These are phyloP conservation scores for Flueggea neowawraea DNA, from an alignment of 441 rosid species.

Conservation along the genomic window DNA sequence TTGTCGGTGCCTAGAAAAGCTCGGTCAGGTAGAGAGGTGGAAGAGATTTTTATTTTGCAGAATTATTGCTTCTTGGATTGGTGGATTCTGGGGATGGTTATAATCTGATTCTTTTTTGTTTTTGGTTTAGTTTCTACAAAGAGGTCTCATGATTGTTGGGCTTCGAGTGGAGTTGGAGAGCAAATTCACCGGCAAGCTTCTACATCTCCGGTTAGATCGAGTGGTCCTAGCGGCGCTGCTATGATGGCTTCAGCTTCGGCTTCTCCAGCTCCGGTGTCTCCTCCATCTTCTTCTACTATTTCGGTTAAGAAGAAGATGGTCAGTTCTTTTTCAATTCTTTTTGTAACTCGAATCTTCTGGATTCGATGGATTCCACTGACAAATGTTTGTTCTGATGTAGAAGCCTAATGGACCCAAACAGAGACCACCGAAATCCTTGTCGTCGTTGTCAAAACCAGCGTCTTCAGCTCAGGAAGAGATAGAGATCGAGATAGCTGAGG, in stretches of 20 bases:
- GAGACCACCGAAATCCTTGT: constrained; percentile 55
- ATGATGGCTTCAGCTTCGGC: constrained; percentile 55
- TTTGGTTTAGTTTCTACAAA: constrained; percentile 64
- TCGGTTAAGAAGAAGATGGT: constrained; percentile 86
- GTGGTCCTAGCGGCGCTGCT: constrained; percentile 46
- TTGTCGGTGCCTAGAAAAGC: constrained; percentile 99
- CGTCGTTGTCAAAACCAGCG: constrained; percentile 45
- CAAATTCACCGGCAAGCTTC: constrained; percentile 77
- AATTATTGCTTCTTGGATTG: background rate
- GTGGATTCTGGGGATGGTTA: too few relatives aligned
- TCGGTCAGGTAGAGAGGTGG: constrained; percentile 99
- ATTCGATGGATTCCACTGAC: constrained; percentile 13
- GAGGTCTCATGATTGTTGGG: constrained; percentile 92
- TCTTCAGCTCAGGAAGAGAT: constrained; percentile 72
- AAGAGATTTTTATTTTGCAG: constrained; percentile 25
- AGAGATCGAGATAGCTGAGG: constrained; percentile 98
- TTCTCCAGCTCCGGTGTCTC: constrained; percentile 69
- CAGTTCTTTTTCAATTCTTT: constrained; percentile 15
- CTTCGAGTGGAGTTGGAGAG: constrained; percentile 59
- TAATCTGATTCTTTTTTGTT: background rate
- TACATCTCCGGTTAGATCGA: constrained; percentile 76
- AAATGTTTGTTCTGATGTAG: constrained; percentile 28
- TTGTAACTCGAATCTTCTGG: background rate
- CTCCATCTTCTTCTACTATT: constrained; percentile 85
- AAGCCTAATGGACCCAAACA: constrained; percentile 74